Evolutionary conservation across 352 stramenopile genomes (phyloP).

Genomic region (Phytophthora sansomeana): DNA sequence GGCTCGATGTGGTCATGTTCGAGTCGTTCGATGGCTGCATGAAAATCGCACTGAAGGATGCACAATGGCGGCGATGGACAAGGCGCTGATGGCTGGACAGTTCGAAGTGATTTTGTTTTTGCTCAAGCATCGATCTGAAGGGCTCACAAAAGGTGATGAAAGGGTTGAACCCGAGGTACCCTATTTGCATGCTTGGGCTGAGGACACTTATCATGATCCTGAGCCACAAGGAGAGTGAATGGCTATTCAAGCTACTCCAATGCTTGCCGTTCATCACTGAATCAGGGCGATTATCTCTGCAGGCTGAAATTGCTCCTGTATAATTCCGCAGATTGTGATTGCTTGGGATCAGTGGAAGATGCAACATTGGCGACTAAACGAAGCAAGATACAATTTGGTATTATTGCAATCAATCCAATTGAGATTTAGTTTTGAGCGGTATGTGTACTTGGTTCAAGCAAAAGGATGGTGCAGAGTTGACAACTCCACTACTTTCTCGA

Average conservation of each 20-base stretch:
- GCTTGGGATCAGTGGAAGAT: background rate
- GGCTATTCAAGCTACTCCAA: background rate
- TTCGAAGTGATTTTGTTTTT: slow-evolving; percentile 10
- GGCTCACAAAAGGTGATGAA: background rate
- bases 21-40: slow-evolving; percentile 6
- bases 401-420: too few relatives aligned
- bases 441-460: too few relatives aligned
- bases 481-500: slow-evolving; percentile 23
- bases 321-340: background rate
- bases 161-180: background rate
- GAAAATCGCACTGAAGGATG: slow-evolving; percentile 12
- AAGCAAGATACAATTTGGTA: too few relatives aligned
- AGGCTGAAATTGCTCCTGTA: too few relatives aligned
- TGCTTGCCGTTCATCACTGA: too few relatives aligned
- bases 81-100: background rate
- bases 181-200: background rate
- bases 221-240: background rate
- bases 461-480: too few relatives aligned
- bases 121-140: background rate
- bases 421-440: too few relatives aligned
- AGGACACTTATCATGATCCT: background rate
- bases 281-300: too few relatives aligned
- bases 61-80: slow-evolving; percentile 8
- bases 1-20: background rate
- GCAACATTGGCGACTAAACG: too few relatives aligned